Evolutionary conservation across 805 yeast genomes (phyloP), one percentile per base, ranked within the genome.

Genomic region (Yarrowia phangngaensis): DNA sequence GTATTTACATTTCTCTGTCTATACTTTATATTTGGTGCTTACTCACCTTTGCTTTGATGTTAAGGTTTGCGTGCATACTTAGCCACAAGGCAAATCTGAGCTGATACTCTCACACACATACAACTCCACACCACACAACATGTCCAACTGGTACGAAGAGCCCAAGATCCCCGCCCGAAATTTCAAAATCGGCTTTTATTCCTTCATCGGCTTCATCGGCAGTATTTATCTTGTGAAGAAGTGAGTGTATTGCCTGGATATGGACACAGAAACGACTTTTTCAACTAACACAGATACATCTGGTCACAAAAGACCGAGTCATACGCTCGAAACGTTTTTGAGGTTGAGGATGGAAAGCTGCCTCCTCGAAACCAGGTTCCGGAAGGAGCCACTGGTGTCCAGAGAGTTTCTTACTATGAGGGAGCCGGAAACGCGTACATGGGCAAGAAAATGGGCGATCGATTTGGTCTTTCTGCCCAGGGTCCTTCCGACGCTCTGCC

Each of bases 391-490:
- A 41, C 48, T 4, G 48, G 48, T 8, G 48, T 54, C 9, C 52
- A 58, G 53, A 56, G 69, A 30, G 62, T 59, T 52, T 60, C 64
- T 28, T 57, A 57, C 47, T 65, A 62, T 53, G 64, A 65, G 41
- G 69, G 69, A 4, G 69, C 66, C 2, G 69, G 69, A 4, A 60
- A 59, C 55, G 58, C 68, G 5, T 59, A 55, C 38, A 35, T 65
- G 49, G 67, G 57, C 28, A 41, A 41, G 35, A 41, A 30, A 22
- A 41, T 41, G 48, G 48, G 48, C 20, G 48, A 41, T 8, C 48
- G 48, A 8, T 41, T 41, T 15, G 48, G 48, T 15, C 35, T 41
- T 12, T 41, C 35, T 12, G 48, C 22, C 22, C 29, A 20, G 28
- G 48, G 48, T 4, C 48, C 48, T 12, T 1, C 48, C 20, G 45